These are phyloP conservation scores for Paraphaeosphaeria sporulosa DNA, from an alignment of 2,329 filamentous ascomycete genomes.

Conservation along the genomic window DNA sequence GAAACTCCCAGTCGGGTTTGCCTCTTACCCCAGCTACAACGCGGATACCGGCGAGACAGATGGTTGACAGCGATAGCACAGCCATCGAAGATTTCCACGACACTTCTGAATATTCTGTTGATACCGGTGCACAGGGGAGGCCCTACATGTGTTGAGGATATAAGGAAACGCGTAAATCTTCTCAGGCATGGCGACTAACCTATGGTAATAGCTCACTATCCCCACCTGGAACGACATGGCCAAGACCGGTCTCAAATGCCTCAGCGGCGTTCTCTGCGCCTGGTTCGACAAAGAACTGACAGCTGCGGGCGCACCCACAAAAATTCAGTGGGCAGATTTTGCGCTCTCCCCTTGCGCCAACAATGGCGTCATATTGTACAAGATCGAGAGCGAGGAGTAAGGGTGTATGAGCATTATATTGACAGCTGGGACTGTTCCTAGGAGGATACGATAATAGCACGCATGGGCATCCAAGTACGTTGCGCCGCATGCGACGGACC, in stretches of 20 bases:
- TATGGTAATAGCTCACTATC: constrained; percentile 25
- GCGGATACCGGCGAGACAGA: constrained; percentile 22
- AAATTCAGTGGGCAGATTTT: constrained; percentile 22
- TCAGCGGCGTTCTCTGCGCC: constrained; percentile 17
- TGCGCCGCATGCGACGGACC: constrained; percentile 13
- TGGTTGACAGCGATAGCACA: constrained; percentile 25
- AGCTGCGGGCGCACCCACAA: constrained; percentile 20
- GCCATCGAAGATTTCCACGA: constrained; percentile 22
- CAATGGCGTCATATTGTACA: constrained; percentile 23
- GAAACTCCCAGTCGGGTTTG: constrained; percentile 24
- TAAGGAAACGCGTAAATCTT: constrained; percentile 6
- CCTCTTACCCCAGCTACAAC: constrained; percentile 29
- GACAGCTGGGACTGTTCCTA: constrained; percentile 28
- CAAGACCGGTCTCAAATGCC: constrained; percentile 26
- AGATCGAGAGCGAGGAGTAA: constrained; percentile 23
- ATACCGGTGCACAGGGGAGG: constrained; percentile 12
- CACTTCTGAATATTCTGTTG: constrained; percentile 20
- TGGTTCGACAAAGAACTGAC: constrained; percentile 20
- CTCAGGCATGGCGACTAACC: not conserved
- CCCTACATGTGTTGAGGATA: constrained; percentile 24
- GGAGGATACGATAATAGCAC: constrained; percentile 28
- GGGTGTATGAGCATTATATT: constrained; percentile 29
- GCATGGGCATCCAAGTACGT: constrained; percentile 30
- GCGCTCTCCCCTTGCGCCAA: constrained; percentile 24
- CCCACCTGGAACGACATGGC: constrained; percentile 24